These are phyloP conservation scores for Cordyceps militaris DNA, from an alignment of 2,329 filamentous ascomycete genomes.

Conservation along the genomic window DNA sequence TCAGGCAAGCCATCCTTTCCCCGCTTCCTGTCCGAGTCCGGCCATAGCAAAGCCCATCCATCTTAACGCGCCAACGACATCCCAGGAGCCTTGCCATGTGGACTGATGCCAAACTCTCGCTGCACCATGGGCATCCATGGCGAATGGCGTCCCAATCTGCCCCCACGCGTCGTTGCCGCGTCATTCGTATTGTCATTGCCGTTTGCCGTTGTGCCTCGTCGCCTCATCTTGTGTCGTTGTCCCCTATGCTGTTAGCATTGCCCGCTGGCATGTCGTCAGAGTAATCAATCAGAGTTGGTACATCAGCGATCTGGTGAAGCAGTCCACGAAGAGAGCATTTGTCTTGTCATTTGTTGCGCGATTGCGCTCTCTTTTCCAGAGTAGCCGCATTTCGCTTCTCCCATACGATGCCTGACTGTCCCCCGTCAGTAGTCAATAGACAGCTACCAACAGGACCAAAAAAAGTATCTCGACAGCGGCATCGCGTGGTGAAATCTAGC, in stretches of 20 bases:
- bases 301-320: not conserved
- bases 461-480: not conserved
- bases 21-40: slow-evolving; percentile 5
- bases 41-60: not conserved
- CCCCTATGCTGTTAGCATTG: not conserved
- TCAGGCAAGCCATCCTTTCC: not conserved
- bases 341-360: slow-evolving; percentile 3
- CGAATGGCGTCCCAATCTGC: not conserved
- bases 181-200: not conserved
- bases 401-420: not conserved
- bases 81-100: slow-evolving; percentile 6
- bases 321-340: not conserved
- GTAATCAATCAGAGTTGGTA: not conserved
- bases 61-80: slow-evolving; percentile 10
- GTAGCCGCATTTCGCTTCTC: not conserved
- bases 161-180: not conserved
- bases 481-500: not conserved
- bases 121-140: not conserved
- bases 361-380: not conserved
- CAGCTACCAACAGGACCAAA: not conserved
- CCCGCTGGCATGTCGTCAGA: not conserved
- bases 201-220: not conserved
- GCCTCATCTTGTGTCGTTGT: not conserved
- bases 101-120: slow-evolving; percentile 10
- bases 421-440: not conserved